Evolutionary conservation across 2,329 filamentous ascomycete species (phyloP), one percentile per base, ranked within the genome.

Genomic region (Aureobasidium sp.): DNA sequence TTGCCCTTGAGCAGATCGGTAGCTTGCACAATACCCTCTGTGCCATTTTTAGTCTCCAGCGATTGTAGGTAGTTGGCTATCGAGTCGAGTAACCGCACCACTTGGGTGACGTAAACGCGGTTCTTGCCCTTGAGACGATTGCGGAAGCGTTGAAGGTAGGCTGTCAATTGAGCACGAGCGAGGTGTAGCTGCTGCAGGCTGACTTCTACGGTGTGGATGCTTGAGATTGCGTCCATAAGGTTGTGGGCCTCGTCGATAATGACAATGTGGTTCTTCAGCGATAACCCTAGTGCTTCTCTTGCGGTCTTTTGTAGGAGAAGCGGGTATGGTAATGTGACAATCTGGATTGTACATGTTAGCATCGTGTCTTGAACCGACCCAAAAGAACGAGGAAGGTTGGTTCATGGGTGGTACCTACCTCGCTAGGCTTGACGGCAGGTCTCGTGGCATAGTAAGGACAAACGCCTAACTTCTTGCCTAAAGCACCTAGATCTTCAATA

Each of bases 161-260:
- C 79, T 0, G 86, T 87, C 1, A 99, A 79, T 75, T 96, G 91
- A 53, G 81, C 81, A 59, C 90, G 83, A 3, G 88, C 90, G 63
- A 83, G 81, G 54, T 84, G 84, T 21, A 97, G 77, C 65, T 97
- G 91, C 30, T 78, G 77, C 4, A 96, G 77, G 2, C 84, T 84
- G 25, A 97, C 81, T 39, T 89, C 85, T 0, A 90, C 85, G 0
- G 92, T 92, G 71, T 97, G 86, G 37, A 96, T 94, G 49, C 86
- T 88, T 16, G 90, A 84, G 49, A 99, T 90, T 0, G 93, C 91
- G 72, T 97, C 92, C 88, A 97, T 96, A 58, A 99, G 83, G 70
- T 99, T 99, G 72, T 99, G 94, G 0, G 94, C 94, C 77, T 99
- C 94, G 67, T 99, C 94, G 52, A 99, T 90, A 30, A 99, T 89